Conservation (phyloP, 352 stramenopile genomes). For the Phytophthora constricta region DNA sequence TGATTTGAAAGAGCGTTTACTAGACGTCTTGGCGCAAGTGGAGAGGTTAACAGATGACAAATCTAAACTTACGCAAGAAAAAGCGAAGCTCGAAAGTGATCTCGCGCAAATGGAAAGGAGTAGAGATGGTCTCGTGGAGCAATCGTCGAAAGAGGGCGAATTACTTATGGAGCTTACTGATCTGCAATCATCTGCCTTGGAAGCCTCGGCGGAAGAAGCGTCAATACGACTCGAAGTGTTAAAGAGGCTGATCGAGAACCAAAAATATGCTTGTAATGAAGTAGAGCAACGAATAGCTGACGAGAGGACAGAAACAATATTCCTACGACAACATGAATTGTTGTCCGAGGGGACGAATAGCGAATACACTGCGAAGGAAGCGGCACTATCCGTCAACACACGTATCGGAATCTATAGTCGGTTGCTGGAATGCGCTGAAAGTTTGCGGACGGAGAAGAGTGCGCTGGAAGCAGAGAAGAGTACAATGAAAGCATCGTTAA, state of each 20-base stretch:
- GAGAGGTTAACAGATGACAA: conserved; percentile 34
- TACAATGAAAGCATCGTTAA: conserved; percentile 10
- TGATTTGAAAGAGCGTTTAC: conserved; percentile 39
- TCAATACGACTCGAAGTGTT: conserved; percentile 36
- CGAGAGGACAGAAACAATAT: conserved; percentile 14
- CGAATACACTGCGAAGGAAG: not conserved
- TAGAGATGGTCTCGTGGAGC: conserved; percentile 26
- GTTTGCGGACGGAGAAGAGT: conserved; percentile 20
- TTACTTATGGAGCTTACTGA: conserved; percentile 32
- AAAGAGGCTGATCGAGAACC: conserved; percentile 30
- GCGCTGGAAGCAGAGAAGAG: conserved; percentile 8
- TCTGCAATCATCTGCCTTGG: not conserved
- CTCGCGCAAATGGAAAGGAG: conserved; percentile 26
- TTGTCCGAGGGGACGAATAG: not conserved
- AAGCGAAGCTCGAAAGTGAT: conserved; percentile 20
- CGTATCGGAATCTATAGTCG: conserved; percentile 40
- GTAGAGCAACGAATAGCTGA: conserved; percentile 20
- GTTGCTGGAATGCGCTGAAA: conserved; percentile 19
- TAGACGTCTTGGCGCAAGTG: conserved; percentile 35
- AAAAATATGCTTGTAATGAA: conserved; percentile 13
- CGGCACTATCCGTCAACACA: conserved; percentile 11
- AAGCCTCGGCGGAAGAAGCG: conserved; percentile 1
- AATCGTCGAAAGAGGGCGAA: conserved; percentile 29
- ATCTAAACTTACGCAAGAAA: conserved; percentile 22
- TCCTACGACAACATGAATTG: conserved; percentile 31